Evolutionary conservation across 169 alveolate species (phyloP).

Genomic region (Eimeria falciformis): DNA sequence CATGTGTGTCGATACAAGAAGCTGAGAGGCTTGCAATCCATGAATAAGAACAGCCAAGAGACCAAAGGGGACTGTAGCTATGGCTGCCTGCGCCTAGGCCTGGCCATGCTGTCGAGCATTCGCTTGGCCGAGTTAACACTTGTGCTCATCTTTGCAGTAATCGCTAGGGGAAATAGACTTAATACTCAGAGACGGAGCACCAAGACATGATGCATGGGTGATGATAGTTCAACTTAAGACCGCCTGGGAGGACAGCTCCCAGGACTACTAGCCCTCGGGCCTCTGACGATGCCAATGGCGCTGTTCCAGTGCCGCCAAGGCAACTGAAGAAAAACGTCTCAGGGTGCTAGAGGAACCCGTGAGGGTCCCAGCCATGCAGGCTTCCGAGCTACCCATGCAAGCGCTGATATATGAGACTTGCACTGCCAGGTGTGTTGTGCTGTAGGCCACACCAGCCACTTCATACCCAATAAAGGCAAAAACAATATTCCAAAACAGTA

Average conservation of each 20-base stretch:
- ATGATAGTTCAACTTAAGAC: too few species aligned
- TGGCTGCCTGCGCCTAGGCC: too few species aligned
- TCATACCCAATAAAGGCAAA: neutral
- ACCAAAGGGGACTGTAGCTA: too few species aligned
- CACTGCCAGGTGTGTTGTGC: neutral
- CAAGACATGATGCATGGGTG: too few species aligned
- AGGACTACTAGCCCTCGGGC: neutral
- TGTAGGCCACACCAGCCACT: neutral
- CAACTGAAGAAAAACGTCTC: neutral
- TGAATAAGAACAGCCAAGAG: too few species aligned
- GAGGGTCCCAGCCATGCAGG: neutral
- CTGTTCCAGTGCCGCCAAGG: neutral
- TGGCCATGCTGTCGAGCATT: too few species aligned
- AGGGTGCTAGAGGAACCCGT: neutral
- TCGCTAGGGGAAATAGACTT: too few species aligned
- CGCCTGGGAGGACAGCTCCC: neutral
- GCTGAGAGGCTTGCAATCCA: too few species aligned
- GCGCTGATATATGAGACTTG: neutral
- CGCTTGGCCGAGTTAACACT: too few species aligned
- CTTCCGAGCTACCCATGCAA: neutral
- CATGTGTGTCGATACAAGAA: too few species aligned
- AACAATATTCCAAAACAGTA: neutral
- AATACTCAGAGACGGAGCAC: too few species aligned
- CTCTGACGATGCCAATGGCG: neutral
- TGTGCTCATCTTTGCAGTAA: too few species aligned